Conservation (phyloP, 768 basidiomycete genomes). For the Podaxis rugospora region DNA sequence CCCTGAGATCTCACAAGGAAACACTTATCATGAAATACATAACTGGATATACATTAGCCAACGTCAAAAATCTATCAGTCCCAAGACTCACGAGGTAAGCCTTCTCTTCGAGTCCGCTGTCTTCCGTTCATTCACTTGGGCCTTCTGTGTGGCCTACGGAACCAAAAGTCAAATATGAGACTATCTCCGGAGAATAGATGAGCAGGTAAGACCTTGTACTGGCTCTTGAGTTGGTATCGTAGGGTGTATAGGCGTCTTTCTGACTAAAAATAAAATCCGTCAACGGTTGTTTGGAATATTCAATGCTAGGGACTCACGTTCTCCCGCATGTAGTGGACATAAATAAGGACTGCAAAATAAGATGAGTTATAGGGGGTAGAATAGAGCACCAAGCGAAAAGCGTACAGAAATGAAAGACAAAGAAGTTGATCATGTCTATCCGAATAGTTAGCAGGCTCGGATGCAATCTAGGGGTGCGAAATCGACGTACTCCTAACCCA, state of each 20-base stretch:
- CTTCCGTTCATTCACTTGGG: constrained; percentile 72
- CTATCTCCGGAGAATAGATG: background rate
- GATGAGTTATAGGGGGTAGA: constrained; percentile 12
- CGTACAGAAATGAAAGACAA: constrained; percentile 69
- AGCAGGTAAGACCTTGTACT: constrained; percentile 44
- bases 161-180: background rate
- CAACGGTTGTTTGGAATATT: background rate
- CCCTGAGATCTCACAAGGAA: background rate
- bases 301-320: constrained; percentile 31
- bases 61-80: background rate
- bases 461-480: background rate
- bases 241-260: constrained; percentile 66
- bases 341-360: constrained; percentile 58
- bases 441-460: background rate
- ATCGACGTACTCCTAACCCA: constrained; percentile 31
- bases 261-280: constrained; percentile 33
- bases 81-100: constrained; percentile 64
- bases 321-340: constrained; percentile 66
- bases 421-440: constrained; percentile 62
- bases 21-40: constrained; percentile 75
- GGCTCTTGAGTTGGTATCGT: constrained; percentile 72
- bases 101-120: constrained; percentile 80
- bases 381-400: constrained; percentile 4
- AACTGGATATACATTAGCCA: constrained; percentile 30
- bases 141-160: constrained; percentile 58